phyloP scores from a whole-genome alignment of 805 yeast species.

The Alloascoidea hylecoeti region DNA sequence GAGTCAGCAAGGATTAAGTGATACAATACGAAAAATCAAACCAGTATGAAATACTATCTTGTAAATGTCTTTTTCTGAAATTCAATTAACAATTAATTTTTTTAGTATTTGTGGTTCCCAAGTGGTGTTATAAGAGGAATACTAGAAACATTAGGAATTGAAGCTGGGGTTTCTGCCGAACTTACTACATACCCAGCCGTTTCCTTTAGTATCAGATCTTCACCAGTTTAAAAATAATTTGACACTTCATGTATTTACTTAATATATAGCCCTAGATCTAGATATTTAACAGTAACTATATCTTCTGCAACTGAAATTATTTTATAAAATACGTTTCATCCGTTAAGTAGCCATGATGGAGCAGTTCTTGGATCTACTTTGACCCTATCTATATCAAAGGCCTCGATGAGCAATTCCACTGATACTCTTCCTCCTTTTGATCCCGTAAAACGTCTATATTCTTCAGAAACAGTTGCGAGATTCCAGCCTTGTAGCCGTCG shows the following conservation, averaged over 20 bases:
- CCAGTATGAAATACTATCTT: constrained; percentile 16
- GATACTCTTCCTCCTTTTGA: constrained; percentile 83
- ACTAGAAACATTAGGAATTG: constrained; percentile 53
- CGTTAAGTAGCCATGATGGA: constrained; percentile 30
- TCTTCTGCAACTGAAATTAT: too few species aligned
- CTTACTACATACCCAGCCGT: constrained; percentile 48
- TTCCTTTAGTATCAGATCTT: constrained; percentile 58
- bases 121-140: constrained; percentile 68
- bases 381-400: constrained; percentile 34
- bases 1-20: background rate
- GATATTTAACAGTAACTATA: too few species aligned
- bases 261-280: too few species aligned
- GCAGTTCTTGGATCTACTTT: constrained; percentile 25
- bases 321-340: too few species aligned
- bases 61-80: constrained; percentile 4
- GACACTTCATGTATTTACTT: background rate
- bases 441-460: constrained; percentile 88
- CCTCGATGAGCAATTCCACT: constrained; percentile 82
- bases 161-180: constrained; percentile 52
- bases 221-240: constrained; percentile 1
- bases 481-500: constrained; percentile 96
- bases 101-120: constrained; percentile 47
- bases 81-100: too few species aligned
- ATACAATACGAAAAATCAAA: constrained; percentile 24
- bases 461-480: constrained; percentile 86